These are phyloP conservation scores for Clarkia xantiana DNA, from an alignment of 345 rosid species.

Conservation along the genomic window DNA sequence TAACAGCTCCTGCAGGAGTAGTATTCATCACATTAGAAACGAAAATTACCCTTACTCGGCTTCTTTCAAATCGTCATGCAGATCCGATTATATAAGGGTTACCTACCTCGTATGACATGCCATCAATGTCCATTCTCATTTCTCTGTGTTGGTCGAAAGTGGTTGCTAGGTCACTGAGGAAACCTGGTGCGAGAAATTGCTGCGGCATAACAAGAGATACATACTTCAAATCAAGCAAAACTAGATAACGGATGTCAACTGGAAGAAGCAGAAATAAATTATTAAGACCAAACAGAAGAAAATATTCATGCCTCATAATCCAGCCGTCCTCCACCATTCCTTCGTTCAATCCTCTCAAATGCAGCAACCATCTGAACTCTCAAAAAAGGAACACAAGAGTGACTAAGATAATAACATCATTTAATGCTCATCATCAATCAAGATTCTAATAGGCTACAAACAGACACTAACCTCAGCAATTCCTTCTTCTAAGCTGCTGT, in stretches of 20 bases:
- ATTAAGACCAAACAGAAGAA: constrained; percentile 9
- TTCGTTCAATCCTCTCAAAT: constrained; percentile 83
- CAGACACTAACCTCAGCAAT: constrained; percentile 33
- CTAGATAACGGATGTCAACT: no score
- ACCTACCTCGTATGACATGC: constrained; percentile 95
- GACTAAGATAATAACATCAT: no score
- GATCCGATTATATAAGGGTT: neutral
- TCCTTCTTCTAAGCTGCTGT: constrained; percentile 52
- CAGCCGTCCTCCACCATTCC: constrained; percentile 38
- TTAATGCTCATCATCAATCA: no score
- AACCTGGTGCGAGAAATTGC: constrained; percentile 66
- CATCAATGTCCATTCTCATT: constrained; percentile 90
- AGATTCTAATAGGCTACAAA: no score
- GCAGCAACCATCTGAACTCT: constrained; percentile 52
- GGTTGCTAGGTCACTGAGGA: constrained; percentile 51
- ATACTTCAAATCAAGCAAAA: no score
- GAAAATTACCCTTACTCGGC: neutral
- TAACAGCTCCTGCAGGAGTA: constrained; percentile 50
- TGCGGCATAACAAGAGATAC: constrained; percentile 22
- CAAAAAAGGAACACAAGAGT: no score
- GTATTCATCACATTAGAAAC: neutral
- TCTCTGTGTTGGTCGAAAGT: constrained; percentile 88
- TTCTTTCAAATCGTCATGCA: neutral
- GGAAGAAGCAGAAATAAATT: no score
- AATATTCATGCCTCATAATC: constrained; percentile 50